These are phyloP conservation scores for Cladosporium sp. DNA, from an alignment of 2,329 filamentous ascomycete genomes.

Conservation along the genomic window DNA sequence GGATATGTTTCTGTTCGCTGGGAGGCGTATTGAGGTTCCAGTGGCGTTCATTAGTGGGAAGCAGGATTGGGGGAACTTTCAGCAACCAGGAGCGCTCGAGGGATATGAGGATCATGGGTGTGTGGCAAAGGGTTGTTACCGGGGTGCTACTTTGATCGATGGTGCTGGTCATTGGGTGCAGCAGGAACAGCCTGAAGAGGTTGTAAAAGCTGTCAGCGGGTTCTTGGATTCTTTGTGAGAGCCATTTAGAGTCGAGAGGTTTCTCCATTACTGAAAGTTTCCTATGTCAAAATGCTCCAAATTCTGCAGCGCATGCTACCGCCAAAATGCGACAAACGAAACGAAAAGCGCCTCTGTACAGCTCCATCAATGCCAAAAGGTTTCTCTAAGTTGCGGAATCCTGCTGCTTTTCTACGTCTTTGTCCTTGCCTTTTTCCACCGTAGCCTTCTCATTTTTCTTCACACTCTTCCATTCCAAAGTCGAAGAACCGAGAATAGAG, in stretches of 20 bases:
- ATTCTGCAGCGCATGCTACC: too few species aligned
- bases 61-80: slow-evolving; percentile 62
- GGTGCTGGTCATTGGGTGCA: slow-evolving; percentile 65
- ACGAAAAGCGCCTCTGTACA: background rate
- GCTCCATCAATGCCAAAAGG: background rate
- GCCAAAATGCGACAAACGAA: too few species aligned
- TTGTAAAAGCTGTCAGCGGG: slow-evolving; percentile 42
- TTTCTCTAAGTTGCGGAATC: background rate
- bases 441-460: slow-evolving; percentile 2
- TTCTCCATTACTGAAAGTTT: too few species aligned
- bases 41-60: slow-evolving; percentile 56
- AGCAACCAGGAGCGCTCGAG: slow-evolving; percentile 59
- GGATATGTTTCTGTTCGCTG: slow-evolving; percentile 55
- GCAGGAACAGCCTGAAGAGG: slow-evolving; percentile 56
- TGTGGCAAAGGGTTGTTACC: slow-evolving; percentile 42
- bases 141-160: slow-evolving; percentile 48
- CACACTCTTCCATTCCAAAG: slow-evolving; percentile 24
- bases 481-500: slow-evolving; percentile 21
- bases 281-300: too few species aligned
- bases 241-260: background rate
- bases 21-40: slow-evolving; percentile 56
- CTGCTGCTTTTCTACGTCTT: slow-evolving; percentile 3
- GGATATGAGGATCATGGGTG: slow-evolving; percentile 41
- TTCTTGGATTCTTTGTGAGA: slow-evolving; percentile 31
- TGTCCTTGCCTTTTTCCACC: background rate